A percentile compares a stretch with the other conserved stretches of the same genome.
These are phyloP conservation scores for Pezicula neosporulosa DNA, from an alignment of 2,329 filamentous ascomycete species.

Conservation along the genomic window DNA sequence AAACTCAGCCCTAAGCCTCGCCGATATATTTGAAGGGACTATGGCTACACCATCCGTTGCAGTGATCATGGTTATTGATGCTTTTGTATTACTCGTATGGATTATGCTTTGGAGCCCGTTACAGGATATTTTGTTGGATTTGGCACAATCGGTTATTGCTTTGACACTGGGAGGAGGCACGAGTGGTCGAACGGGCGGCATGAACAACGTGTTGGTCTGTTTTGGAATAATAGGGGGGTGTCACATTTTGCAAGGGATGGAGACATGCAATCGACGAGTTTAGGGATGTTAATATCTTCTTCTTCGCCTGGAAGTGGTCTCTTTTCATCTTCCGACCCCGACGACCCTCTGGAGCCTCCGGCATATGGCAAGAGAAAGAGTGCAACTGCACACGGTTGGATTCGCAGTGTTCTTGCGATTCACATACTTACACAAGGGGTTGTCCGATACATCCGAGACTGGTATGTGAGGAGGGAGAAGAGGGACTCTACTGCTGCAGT, in stretches of 20 bases:
- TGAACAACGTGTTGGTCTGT: constrained; percentile 69
- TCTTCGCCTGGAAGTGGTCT: constrained; percentile 12
- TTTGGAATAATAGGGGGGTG: constrained; percentile 56
- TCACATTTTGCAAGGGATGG: constrained; percentile 25
- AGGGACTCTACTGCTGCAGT: constrained; percentile 45
- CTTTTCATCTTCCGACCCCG: constrained; percentile 28
- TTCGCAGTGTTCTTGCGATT: constrained; percentile 66
- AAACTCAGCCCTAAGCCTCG: constrained; percentile 67
- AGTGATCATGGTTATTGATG: constrained; percentile 80
- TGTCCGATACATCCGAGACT: constrained; percentile 66
- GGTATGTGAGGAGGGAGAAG: constrained; percentile 60
- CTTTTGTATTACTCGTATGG: constrained; percentile 80
- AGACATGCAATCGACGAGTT: constrained; percentile 18
- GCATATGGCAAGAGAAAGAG: constrained; percentile 50
- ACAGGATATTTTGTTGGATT: constrained; percentile 83
- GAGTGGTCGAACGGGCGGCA: constrained; percentile 63
- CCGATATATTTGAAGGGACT: constrained; percentile 87
- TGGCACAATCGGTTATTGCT: constrained; percentile 90
- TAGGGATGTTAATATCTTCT: constrained; percentile 24
- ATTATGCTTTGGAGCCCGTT: constrained; percentile 83
- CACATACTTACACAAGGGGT: constrained; percentile 74
- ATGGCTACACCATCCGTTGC: constrained; percentile 82
- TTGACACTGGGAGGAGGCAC: constrained; percentile 84
- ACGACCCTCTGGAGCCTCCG: constrained; percentile 43
- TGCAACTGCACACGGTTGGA: constrained; percentile 54